Conservation (phyloP, 441 rosid genomes). For the Gossypium davidsonii region DNA sequence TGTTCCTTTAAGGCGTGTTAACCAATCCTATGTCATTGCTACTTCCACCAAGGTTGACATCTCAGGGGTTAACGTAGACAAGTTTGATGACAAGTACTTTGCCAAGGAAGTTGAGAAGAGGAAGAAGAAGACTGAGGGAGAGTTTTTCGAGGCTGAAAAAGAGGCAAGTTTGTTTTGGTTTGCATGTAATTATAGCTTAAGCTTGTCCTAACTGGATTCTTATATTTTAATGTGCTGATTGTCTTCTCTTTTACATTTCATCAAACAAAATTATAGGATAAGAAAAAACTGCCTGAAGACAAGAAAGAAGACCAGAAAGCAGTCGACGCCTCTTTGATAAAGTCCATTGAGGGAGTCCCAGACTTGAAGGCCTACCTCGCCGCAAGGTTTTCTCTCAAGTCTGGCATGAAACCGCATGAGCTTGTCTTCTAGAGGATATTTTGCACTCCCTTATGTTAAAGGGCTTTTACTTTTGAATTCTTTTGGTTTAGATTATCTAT, state of each 20-base stretch:
- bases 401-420: slow-evolving; percentile 65
- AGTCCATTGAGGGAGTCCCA: slow-evolving; percentile 39
- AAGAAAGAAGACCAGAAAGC: slow-evolving; percentile 51
- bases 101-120: slow-evolving; percentile 42
- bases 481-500: slow-evolving; percentile 1
- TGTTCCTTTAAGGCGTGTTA: slow-evolving; percentile 33
- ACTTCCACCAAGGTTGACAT: slow-evolving; percentile 34
- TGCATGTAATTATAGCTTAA: neutral
- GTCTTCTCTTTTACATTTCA: neutral
- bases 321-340: slow-evolving; percentile 31
- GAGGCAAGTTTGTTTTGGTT: slow-evolving; percentile 26
- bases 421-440: slow-evolving; percentile 42
- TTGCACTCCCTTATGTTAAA: neutral
- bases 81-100: slow-evolving; percentile 46
- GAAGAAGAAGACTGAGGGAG: slow-evolving; percentile 40
- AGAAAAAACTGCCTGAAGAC: slow-evolving; percentile 34
- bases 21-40: slow-evolving; percentile 28
- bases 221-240: neutral
- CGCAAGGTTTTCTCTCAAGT: slow-evolving; percentile 54
- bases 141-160: slow-evolving; percentile 48
- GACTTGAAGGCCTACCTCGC: slow-evolving; percentile 47
- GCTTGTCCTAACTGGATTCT: neutral
- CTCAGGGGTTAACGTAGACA: slow-evolving; percentile 29
- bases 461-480: neutral
- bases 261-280: slow-evolving; percentile 21